Evolutionary conservation across 768 basidiomycete genomes (phyloP), one percentile per base, ranked within the genome.

Genomic region (Podaxis sp.): DNA sequence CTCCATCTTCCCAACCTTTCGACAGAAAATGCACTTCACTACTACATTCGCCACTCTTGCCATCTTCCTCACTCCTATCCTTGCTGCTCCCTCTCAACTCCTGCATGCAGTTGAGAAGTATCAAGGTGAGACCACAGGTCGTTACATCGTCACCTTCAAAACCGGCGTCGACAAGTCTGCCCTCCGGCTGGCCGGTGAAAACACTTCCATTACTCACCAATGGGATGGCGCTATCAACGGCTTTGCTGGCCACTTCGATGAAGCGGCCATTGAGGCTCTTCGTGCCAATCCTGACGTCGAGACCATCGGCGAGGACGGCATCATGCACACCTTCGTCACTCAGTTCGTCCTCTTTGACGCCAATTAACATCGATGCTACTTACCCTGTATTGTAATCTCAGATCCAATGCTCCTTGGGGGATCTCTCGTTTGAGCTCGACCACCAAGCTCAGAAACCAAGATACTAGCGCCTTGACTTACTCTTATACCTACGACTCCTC

Each of bases 381-480:
- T 18, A 18, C n/a, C 11, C 7, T 44, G 42, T 18, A n/a, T 7
- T 5, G 13, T 2, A 14, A 5, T 9, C 38, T 18, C 47, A 74
- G 72, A 57, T 68, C 66, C 11, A 67, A 74, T 58, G 73, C 74
- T 0, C 69, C 74, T n/a, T 76, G 74, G 74, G 74, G 74, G 16
- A 59, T 76, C 36, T 61, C 68, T 23, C 62, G 74, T 1, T 57
- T 76, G 32, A 71, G 66, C 59, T 67, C 67, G 9, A n/a, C 51
- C 13, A 46, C 55, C n/a, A 61, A 25, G 23, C 66, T 71, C 27
- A 23, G 55, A 3, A 68, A 55, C 38, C 65, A 57, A 32, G 27
- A 51, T 35, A 55, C 64, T 47, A 65, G 58, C 23, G 55, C 56
- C 10, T 52, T 65, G 18, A 69, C 61, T 5, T 74, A 61, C 57